phyloP scores from a whole-genome alignment of 352 stramenopile genomes.

The Globisporangium radiosum region DNA sequence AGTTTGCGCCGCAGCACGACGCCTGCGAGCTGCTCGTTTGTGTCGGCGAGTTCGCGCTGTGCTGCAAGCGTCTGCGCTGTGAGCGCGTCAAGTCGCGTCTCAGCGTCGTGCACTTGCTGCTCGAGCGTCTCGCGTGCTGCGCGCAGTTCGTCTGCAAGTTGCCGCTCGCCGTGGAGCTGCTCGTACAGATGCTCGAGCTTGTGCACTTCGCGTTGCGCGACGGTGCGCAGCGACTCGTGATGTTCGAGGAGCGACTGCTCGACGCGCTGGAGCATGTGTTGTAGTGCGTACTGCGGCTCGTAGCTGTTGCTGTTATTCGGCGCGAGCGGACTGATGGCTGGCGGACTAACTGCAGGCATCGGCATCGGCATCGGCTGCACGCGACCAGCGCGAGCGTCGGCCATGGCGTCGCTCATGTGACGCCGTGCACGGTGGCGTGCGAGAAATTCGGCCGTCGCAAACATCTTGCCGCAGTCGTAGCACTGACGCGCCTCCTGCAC shows the following conservation, averaged over 20 bases:
- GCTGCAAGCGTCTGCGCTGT: conserved; percentile 27
- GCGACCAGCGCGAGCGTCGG: background rate
- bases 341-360: background rate
- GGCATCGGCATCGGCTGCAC: background rate
- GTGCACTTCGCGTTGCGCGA: conserved; percentile 35
- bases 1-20: conserved; percentile 39
- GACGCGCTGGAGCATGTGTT: conserved; percentile 12
- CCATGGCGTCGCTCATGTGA: conserved; percentile 26
- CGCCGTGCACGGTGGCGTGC: conserved; percentile 54
- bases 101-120: conserved; percentile 20
- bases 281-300: background rate
- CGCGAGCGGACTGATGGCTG: background rate
- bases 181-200: conserved; percentile 55
- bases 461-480: conserved; percentile 60
- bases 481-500: conserved; percentile 48
- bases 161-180: conserved; percentile 37
- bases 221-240: conserved; percentile 34
- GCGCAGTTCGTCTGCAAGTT: conserved; percentile 39
- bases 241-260: conserved; percentile 40
- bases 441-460: conserved; percentile 52
- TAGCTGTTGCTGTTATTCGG: too few species aligned
- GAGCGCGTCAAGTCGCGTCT: conserved; percentile 31
- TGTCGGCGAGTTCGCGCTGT: conserved; percentile 23
- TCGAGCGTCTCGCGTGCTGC: conserved; percentile 20
- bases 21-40: conserved; percentile 59